Evolutionary conservation across 2,329 filamentous ascomycete genomes (phyloP).

Genomic region (Teratosphaeria viscida): DNA sequence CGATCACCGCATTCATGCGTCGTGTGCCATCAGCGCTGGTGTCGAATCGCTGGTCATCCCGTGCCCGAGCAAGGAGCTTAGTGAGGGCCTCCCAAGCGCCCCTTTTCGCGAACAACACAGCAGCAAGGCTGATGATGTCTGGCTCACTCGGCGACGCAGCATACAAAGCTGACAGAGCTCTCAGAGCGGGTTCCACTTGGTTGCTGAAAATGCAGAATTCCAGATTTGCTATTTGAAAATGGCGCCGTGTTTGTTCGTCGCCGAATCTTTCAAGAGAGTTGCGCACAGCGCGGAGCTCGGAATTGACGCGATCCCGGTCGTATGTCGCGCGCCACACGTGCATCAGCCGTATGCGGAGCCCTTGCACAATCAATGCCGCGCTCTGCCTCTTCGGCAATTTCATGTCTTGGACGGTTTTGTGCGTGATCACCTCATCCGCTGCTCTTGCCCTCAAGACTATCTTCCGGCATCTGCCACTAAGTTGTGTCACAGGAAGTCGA

Average conservation of each 20-base stretch:
- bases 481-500: background rate
- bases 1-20: constrained; percentile 13
- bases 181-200: background rate
- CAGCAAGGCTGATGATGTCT: constrained; percentile 1
- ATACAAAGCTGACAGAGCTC: background rate
- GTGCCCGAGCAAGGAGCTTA: constrained; percentile 2
- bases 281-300: background rate
- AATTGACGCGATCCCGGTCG: background rate
- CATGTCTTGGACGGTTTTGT: background rate
- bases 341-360: background rate
- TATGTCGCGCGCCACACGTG: constrained; percentile 1
- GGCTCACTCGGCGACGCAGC: background rate
- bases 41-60: background rate
- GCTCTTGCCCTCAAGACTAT: background rate
- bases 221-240: background rate
- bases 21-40: background rate
- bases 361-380: background rate
- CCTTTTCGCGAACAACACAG: constrained; percentile 4
- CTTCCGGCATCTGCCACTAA: background rate
- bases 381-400: background rate
- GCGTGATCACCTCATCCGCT: background rate
- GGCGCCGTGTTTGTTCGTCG: background rate
- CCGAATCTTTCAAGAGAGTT: background rate
- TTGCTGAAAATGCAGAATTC: constrained; percentile 1
- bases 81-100: constrained; percentile 7